A percentile compares a stretch with the other conserved stretches of the same genome.
phyloP scores from a whole-genome alignment of 2,329 filamentous ascomycete species.

The Tolypocladium inflatum region DNA sequence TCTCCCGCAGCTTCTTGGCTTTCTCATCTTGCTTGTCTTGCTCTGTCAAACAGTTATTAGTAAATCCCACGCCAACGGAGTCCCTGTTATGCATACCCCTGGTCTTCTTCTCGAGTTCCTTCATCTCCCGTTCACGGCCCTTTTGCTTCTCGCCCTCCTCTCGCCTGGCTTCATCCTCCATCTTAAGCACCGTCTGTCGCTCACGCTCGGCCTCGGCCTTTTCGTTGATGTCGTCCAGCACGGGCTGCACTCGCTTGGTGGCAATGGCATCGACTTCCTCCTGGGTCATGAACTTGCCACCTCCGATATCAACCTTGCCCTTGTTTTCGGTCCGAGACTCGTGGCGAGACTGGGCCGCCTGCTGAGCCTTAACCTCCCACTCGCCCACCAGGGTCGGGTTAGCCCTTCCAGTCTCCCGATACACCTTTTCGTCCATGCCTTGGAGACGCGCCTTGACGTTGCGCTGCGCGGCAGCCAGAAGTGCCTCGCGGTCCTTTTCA shows the following conservation, averaged over 20 bases:
- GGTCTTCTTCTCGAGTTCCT: constrained; percentile 41
- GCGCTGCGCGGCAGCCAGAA: constrained; percentile 71
- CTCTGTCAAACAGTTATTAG: constrained; percentile 19
- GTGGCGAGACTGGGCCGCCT: constrained; percentile 56
- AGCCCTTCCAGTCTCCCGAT: constrained; percentile 64
- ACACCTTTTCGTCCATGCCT: constrained; percentile 74
- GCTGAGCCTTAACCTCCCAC: constrained; percentile 71
- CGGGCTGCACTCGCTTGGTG: constrained; percentile 65
- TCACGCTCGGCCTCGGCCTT: constrained; percentile 65
- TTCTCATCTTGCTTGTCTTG: constrained; percentile 34
- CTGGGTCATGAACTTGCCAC: constrained; percentile 70
- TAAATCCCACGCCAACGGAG: not conserved
- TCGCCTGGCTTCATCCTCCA: constrained; percentile 47
- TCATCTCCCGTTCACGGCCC: constrained; percentile 41
- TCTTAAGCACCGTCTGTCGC: constrained; percentile 54
- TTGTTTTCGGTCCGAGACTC: constrained; percentile 47
- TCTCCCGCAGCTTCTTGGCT: constrained; percentile 27
- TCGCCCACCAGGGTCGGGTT: constrained; percentile 59
- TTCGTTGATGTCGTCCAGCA: constrained; percentile 75
- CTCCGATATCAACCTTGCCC: constrained; percentile 60
- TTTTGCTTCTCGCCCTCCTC: constrained; percentile 39
- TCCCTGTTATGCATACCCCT: constrained; percentile 43
- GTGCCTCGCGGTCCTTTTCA: constrained; percentile 60
- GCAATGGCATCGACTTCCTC: constrained; percentile 74
- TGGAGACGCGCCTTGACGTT: constrained; percentile 76